These are phyloP conservation scores for Cucurbita pepo DNA, from an alignment of 306 rosid species.

Conservation along the genomic window DNA sequence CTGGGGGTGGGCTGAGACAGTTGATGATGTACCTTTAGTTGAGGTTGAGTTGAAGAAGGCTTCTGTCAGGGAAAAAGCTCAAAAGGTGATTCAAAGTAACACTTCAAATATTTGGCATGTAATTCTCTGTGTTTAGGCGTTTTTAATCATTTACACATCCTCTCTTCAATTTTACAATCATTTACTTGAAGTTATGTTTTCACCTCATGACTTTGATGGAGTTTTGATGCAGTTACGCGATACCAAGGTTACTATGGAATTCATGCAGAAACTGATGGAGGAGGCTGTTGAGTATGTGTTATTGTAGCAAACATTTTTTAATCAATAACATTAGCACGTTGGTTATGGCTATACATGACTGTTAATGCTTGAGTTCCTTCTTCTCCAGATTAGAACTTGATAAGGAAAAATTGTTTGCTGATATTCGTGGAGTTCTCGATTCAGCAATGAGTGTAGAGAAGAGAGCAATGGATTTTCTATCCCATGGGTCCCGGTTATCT, in stretches of 20 bases:
- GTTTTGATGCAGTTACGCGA: slow-evolving; percentile 41
- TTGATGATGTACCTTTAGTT: slow-evolving; percentile 61
- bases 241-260: slow-evolving; percentile 42
- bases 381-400: slow-evolving; percentile 54
- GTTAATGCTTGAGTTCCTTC: background rate
- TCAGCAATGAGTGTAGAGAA: slow-evolving; percentile 67
- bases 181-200: background rate
- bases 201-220: background rate
- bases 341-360: slow-evolving; percentile 1
- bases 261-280: slow-evolving; percentile 43
- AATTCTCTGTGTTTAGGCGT: background rate
- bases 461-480: slow-evolving; percentile 51
- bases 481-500: slow-evolving; percentile 35
- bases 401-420: slow-evolving; percentile 41
- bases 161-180: background rate
- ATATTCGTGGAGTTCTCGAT: slow-evolving; percentile 30
- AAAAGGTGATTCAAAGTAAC: slow-evolving; percentile 24
- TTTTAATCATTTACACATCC: background rate
- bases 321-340: background rate
- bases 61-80: slow-evolving; percentile 55
- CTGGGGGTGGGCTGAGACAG: slow-evolving; percentile 35
- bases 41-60: slow-evolving; percentile 83
- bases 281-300: slow-evolving; percentile 44
- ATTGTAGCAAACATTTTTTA: slow-evolving; percentile 2
- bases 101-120: background rate